Conservation (phyloP, 1,284 basidiomycete genomes). For the Trichosporon ovoides region DNA sequence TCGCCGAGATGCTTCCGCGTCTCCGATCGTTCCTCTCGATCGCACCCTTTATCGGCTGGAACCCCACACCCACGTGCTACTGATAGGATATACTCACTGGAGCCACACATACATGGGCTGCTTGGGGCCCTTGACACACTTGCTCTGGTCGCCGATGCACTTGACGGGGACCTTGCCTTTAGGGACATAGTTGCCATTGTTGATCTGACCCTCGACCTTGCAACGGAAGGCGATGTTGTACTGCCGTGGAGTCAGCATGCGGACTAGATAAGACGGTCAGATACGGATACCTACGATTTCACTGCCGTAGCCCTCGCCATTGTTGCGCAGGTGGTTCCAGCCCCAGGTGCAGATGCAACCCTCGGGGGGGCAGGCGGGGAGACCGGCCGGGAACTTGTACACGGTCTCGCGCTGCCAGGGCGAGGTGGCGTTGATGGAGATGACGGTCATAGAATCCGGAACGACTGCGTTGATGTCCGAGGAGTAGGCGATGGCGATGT, state of each 20-base stretch:
- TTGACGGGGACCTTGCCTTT: constrained; percentile 45
- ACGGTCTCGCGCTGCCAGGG: constrained; percentile 61
- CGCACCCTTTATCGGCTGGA: neutral
- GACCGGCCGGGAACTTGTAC: constrained; percentile 58
- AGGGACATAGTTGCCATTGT: constrained; percentile 40
- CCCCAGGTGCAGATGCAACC: constrained; percentile 66
- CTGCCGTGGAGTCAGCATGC: neutral
- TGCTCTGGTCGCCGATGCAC: constrained; percentile 31
- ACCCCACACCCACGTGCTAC: neutral
- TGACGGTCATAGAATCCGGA: constrained; percentile 65
- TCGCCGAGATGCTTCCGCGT: neutral
- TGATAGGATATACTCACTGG: constrained; percentile 8
- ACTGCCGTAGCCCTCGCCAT: constrained; percentile 17
- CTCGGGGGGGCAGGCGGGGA: constrained; percentile 63
- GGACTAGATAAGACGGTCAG: neutral
- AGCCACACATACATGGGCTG: constrained; percentile 17
- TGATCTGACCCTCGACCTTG: constrained; percentile 53
- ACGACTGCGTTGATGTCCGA: constrained; percentile 54
- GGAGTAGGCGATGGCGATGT: constrained; percentile 64
- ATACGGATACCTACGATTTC: constrained; percentile 16
- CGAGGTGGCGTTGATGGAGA: constrained; percentile 66
- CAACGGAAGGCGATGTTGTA: constrained; percentile 75
- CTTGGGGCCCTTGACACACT: constrained; percentile 36
- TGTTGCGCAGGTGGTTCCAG: constrained; percentile 54
- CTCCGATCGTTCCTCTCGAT: neutral